Percentiles rank a stretch among this genome's conserved stretches.
Conservation (phyloP, 129 eudicot species). For the Gnaphalium uliginosum region DNA sequence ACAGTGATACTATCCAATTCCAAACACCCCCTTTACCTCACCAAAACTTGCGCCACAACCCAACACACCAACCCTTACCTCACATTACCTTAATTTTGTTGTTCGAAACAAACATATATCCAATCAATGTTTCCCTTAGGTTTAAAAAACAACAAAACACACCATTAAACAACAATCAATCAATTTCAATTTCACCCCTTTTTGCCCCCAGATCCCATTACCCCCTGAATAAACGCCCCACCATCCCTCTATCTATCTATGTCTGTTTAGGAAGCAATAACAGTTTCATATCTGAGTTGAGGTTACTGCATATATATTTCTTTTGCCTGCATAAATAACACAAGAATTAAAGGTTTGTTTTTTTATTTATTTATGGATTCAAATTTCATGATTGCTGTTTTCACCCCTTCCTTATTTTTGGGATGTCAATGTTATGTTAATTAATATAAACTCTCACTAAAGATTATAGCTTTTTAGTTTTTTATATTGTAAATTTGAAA, state of each 20-base stretch:
- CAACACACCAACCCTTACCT: neutral
- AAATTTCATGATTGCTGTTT: neutral
- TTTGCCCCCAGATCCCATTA: constrained; percentile 3
- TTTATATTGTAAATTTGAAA: neutral
- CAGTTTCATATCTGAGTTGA: neutral
- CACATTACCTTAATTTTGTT: neutral
- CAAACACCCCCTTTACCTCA: neutral
- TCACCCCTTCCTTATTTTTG: neutral
- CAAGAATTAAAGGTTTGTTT: constrained; percentile 7
- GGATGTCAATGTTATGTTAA: neutral
- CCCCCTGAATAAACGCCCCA: constrained; percentile 4
- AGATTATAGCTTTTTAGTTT: neutral
- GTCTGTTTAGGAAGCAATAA: neutral
- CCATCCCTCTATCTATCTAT: neutral
- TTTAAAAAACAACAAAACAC: neutral
- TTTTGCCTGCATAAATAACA: neutral
- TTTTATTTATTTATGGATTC: neutral
- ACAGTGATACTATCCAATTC: too few relatives aligned
- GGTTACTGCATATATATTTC: neutral
- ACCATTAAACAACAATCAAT: constrained; percentile 2
- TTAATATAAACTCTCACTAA: neutral
- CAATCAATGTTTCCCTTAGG: neutral
- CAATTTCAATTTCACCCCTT: neutral
- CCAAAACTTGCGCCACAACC: constrained; percentile 14
- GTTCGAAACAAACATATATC: neutral